Evolutionary conservation across 495 filamentous ascomycete species (phyloP), one percentile per base, ranked within the genome.

Genomic region (Aspergillus avenaceus): DNA sequence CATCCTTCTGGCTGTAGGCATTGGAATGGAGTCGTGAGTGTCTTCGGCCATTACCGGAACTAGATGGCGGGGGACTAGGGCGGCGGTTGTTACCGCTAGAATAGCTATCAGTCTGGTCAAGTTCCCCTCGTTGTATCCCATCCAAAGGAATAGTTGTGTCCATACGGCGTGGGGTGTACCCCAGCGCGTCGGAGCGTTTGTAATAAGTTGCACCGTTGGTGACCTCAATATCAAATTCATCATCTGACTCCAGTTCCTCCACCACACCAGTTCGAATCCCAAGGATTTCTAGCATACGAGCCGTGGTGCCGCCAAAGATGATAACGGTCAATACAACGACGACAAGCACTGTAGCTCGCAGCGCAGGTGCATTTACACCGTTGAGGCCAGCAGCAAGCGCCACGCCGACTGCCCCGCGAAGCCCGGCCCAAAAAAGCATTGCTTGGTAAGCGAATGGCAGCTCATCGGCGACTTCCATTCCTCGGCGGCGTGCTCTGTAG

Each of bases 251-350:
- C 28, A 95, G 81, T 66, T 98, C 93, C 58, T 98, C 93, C 2
- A 96, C 87, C 13, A 97, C 93, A 3, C 95, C 95, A 4, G 92
- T 98, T 51, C 88, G 79, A 54, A 98, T 97, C 11, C 88, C 86
- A 32, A 96, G 70, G 49, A 98, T 98, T 65, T 98, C 93, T 23
- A 98, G 74, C 93, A 98, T 97, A 41, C 95, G 86, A n/a, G 93
- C 90, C 1, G 93, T 98, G 18, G 95, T 98, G 29, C 93, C 95
- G 32, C 93, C 93, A 60, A 98, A 98, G 37, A 98, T 96, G 60
- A 98, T 97, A 51, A 98, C 93, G 1, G 93, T 97, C 32, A 98
- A 76, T 53, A 98, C 92, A 8, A 98, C 93, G 2, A 97, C 95
- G 2, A 98, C 93, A 4, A 98, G 79, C 13, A 98, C 91, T 0